A percentile compares a stretch with the other conserved stretches of the same genome.
Conservation (phyloP, 164 flowering plant genomes). For the Buxus sempervirens region DNA sequence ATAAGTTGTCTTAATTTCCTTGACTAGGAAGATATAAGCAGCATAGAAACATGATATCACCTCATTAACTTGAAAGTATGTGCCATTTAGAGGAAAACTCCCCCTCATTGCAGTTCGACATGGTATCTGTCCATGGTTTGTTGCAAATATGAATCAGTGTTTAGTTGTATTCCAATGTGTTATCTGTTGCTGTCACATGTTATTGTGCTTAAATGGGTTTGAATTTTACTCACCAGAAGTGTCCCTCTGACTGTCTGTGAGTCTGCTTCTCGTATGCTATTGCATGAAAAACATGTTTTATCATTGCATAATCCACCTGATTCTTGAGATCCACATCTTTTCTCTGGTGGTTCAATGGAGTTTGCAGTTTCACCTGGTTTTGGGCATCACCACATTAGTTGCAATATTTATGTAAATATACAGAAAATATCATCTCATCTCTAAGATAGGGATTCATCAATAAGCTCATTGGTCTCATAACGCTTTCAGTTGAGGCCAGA, state of each 20-base stretch:
- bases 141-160: slow-evolving; percentile 9
- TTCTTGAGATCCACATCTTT: slow-evolving; percentile 40
- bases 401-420: not conserved
- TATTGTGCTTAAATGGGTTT: not conserved
- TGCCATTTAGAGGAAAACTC: slow-evolving; percentile 93
- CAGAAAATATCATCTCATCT: not conserved
- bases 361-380: slow-evolving; percentile 81
- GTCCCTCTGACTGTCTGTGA: slow-evolving; percentile 78
- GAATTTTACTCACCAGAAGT: slow-evolving; percentile 48
- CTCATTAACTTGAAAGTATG: slow-evolving; percentile 99
- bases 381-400: not conserved
- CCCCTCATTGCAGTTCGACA: slow-evolving; percentile 93
- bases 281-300: slow-evolving; percentile 70
- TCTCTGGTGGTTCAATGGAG: slow-evolving; percentile 68
- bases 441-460: not conserved
- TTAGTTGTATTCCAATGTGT: not conserved
- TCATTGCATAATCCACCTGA: slow-evolving; percentile 48
- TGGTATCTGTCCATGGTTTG: slow-evolving; percentile 59
- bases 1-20: not conserved
- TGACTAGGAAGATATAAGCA: not conserved
- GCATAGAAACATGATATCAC: slow-evolving; percentile 27
- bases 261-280: slow-evolving; percentile 55
- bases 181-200: not conserved
- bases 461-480: no score
- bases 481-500: not conserved